Evolutionary conservation across 768 basidiomycete genomes (phyloP), one percentile per base, ranked within the genome.

Genomic region (Termitomyces sp.): DNA sequence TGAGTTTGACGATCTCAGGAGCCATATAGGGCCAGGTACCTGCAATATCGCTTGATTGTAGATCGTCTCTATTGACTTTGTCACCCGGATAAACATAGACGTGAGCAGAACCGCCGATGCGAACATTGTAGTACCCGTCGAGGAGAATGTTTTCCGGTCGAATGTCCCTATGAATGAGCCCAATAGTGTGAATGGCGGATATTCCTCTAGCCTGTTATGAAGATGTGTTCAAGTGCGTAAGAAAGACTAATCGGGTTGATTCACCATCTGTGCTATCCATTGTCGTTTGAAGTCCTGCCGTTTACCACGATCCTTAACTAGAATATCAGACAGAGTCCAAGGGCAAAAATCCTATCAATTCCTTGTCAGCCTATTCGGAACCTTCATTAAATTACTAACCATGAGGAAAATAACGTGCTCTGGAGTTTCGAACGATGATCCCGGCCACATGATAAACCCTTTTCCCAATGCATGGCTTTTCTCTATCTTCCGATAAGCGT

Each of bases 1-100:
- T 25, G n/a, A 46, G 45, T 37, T 45, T 17, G 21, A 55, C 25
- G 27, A 46, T 39, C 28, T 55, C 54, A 2, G 54, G 54, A 28
- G 54, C 43, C 44, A 39, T 46, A n/a, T 55, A 55, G 17, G 54
- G 44, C 54, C 54, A 55, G 7, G 54, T 55, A n/a, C 54, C 54
- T 30, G n/a, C 25, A 10, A 55, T 35, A 3, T 55, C 43, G 35
- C 23, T 21, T 16, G 42, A 55, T 25, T 16, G 12, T 11, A 55
- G 28, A 27, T 44, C 35, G 35, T 40, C 54, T 41, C 8, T 21
- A 28, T 11, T 41, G 40, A 30, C 39, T 21, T 32, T 42, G 30
- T 42, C 41, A 21, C 19, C 28, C 42, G 27, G 40, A 52, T 52
- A 40, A 42, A 52, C 51, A 21, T 42, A 42, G 28, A 42, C 35